Percentiles rank a stretch among this genome's conserved stretches.
Conservation (phyloP, 2,329 filamentous ascomycete species). For the Nigrospora oryzae region DNA sequence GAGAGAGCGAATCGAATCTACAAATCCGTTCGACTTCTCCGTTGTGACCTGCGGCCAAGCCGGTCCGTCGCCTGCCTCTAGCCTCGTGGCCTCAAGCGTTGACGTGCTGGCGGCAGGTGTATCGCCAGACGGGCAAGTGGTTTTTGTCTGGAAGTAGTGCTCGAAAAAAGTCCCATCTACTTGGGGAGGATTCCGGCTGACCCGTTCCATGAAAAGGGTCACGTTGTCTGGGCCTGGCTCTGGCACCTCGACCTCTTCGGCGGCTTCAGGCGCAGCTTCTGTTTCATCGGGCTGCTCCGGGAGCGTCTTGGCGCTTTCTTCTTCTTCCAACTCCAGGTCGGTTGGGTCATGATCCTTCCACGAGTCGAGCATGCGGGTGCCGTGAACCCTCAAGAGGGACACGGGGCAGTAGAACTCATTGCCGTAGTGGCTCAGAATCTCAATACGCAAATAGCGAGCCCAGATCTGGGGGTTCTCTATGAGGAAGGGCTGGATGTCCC, state of each 20-base stretch:
- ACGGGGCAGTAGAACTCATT: conserved; percentile 96
- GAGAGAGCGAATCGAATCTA: too few relatives aligned
- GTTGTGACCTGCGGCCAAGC: too few relatives aligned
- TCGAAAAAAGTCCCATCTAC: conserved; percentile 19
- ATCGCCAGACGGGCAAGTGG: background rate
- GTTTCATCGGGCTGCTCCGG: conserved; percentile 23
- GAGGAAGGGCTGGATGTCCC: conserved; percentile 89
- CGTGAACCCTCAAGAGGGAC: conserved; percentile 84
- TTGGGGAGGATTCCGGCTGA: conserved; percentile 14
- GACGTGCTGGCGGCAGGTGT: too few relatives aligned
- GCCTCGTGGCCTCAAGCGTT: too few relatives aligned
- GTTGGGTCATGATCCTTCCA: conserved; percentile 71
- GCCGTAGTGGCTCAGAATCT: conserved; percentile 88
- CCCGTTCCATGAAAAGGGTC: conserved; percentile 1
- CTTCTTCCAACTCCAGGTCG: conserved; percentile 32
- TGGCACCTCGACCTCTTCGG: conserved; percentile 11
- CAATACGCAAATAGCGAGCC: conserved; percentile 86
- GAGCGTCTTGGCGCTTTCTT: conserved; percentile 22
- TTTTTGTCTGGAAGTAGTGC: background rate
- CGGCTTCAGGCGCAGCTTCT: conserved; percentile 4
- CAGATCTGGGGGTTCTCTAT: conserved; percentile 94
- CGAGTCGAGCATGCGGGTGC: conserved; percentile 92
- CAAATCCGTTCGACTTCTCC: too few relatives aligned
- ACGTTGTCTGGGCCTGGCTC: conserved; percentile 4
- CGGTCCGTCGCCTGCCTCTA: too few relatives aligned